These are phyloP conservation scores for Yamadazyma triangularis DNA, from an alignment of 1,139 yeast species.

Conservation along the genomic window DNA sequence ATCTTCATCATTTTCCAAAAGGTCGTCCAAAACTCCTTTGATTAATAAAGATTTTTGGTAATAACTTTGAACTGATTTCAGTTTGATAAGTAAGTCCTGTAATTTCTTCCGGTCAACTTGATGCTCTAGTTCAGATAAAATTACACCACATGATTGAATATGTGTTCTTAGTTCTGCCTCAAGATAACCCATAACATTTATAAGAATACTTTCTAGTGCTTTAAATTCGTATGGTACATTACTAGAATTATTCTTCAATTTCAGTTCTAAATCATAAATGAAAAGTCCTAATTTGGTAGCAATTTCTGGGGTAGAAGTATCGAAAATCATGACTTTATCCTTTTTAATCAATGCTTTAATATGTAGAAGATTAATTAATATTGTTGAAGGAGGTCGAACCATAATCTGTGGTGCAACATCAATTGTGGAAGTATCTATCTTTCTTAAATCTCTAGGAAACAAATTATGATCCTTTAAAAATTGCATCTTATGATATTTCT, in stretches of 20 bases:
- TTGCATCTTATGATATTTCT: slow-evolving; percentile 72
- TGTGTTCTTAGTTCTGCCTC: slow-evolving; percentile 84
- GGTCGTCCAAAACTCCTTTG: slow-evolving; percentile 79
- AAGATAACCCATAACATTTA: slow-evolving; percentile 76
- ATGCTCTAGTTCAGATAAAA: slow-evolving; percentile 77
- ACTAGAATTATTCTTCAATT: slow-evolving; percentile 42
- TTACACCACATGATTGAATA: slow-evolving; percentile 66
- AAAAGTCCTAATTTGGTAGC: slow-evolving; percentile 68
- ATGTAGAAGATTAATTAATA: slow-evolving; percentile 75
- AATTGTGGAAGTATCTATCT: slow-evolving; percentile 82
- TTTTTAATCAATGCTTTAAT: slow-evolving; percentile 82
- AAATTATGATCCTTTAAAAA: slow-evolving; percentile 72
- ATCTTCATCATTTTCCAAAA: slow-evolving; percentile 86
- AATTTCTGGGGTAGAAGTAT: slow-evolving; percentile 54
- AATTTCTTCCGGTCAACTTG: slow-evolving; percentile 81
- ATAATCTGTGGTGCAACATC: slow-evolving; percentile 88
- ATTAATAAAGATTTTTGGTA: slow-evolving; percentile 81
- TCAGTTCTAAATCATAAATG: slow-evolving; percentile 82
- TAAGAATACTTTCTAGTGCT: slow-evolving; percentile 83
- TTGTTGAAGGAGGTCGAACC: slow-evolving; percentile 68
- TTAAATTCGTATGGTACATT: slow-evolving; percentile 68
- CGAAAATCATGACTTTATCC: slow-evolving; percentile 80
- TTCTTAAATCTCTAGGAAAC: slow-evolving; percentile 77
- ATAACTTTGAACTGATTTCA: slow-evolving; percentile 76
- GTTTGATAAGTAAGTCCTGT: slow-evolving; percentile 73